These are phyloP conservation scores for Fistulinella cinereoalba DNA, from an alignment of 1,284 basidiomycete genomes.

Conservation along the genomic window DNA sequence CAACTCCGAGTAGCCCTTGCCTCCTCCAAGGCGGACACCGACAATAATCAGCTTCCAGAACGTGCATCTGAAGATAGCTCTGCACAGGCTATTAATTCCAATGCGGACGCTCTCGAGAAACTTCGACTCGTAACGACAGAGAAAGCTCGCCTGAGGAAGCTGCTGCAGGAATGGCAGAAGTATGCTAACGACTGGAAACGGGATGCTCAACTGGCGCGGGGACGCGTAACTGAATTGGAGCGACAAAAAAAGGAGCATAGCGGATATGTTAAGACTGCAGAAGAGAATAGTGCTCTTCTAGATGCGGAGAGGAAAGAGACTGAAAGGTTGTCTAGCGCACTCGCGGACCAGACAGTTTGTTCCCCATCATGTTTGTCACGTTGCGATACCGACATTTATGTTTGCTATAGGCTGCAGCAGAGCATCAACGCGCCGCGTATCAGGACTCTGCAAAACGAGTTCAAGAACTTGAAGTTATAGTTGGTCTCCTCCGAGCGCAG, in stretches of 20 bases:
- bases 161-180: slow-evolving; percentile 26
- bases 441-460: slow-evolving; percentile 14
- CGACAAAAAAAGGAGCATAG: slow-evolving; percentile 10
- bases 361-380: neutral
- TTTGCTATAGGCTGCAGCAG: slow-evolving; percentile 11
- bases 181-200: slow-evolving; percentile 29
- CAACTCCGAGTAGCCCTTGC: slow-evolving; percentile 19
- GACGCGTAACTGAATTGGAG: slow-evolving; percentile 16
- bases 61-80: slow-evolving; percentile 7
- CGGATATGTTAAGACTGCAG: slow-evolving; percentile 11
- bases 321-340: slow-evolving; percentile 13
- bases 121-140: slow-evolving; percentile 19
- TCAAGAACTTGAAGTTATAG: slow-evolving; percentile 19
- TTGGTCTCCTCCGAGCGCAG: slow-evolving; percentile 18
- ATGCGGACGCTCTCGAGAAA: slow-evolving; percentile 8
- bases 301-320: slow-evolving; percentile 17
- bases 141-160: slow-evolving; percentile 19
- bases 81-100: neutral
- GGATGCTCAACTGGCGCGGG: slow-evolving; percentile 18
- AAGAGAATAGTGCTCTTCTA: slow-evolving; percentile 8
- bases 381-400: slow-evolving; percentile 1
- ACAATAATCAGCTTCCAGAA: slow-evolving; percentile 1
- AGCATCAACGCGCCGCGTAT: slow-evolving; percentile 14
- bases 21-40: slow-evolving; percentile 8
- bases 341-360: slow-evolving; percentile 26